A percentile compares a stretch with the other conserved stretches of the same genome.
Conservation (phyloP, 805 yeast genomes). For the Hanseniaspora guilliermondii region DNA sequence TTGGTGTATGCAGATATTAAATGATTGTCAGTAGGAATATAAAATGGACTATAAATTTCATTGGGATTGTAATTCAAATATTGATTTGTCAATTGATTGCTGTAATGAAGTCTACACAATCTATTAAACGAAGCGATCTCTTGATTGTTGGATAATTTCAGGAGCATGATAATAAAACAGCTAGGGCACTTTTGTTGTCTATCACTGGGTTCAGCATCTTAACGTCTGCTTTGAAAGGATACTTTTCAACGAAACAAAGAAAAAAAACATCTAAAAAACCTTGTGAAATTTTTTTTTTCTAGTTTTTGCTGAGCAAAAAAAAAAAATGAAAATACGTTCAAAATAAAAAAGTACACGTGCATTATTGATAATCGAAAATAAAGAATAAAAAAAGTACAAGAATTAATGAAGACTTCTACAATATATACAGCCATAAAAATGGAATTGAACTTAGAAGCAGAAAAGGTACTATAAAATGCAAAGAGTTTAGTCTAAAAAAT, state of each 20-base stretch:
- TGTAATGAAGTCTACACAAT: neutral
- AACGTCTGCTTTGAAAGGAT: too few species aligned
- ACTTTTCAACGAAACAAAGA: too few species aligned
- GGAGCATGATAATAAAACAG: neutral
- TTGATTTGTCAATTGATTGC: neutral
- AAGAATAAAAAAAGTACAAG: too few species aligned
- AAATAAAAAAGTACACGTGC: too few species aligned
- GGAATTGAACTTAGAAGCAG: neutral
- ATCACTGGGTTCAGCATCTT: too few species aligned
- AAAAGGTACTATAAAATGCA: neutral
- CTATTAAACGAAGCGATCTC: neutral
- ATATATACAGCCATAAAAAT: neutral
- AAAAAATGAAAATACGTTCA: too few species aligned
- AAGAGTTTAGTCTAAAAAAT: neutral
- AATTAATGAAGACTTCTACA: too few species aligned
- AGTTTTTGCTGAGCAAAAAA: too few species aligned
- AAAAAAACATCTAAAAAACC: too few species aligned
- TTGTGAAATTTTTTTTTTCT: too few species aligned
- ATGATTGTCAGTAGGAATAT: constrained; percentile 6
- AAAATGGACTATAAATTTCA: constrained; percentile 7
- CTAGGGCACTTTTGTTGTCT: too few species aligned
- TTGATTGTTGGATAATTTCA: neutral
- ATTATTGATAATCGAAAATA: too few species aligned
- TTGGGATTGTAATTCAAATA: neutral
- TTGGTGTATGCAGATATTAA: neutral